phyloP scores from a whole-genome alignment of 768 basidiomycete genomes.

The Termitomyces bulborhizus region DNA sequence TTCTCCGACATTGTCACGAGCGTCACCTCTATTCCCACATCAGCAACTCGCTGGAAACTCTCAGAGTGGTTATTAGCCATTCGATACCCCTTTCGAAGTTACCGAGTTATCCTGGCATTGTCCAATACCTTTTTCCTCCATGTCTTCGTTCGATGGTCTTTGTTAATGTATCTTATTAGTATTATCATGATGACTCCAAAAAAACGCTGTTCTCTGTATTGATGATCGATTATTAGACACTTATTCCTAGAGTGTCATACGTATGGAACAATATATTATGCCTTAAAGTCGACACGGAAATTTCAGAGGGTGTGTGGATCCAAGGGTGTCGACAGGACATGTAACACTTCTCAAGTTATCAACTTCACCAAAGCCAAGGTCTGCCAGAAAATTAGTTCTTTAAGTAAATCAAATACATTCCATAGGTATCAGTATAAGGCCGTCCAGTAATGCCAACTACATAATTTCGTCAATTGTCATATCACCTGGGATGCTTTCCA shows the following conservation, averaged over 20 bases:
- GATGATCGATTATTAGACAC: not conserved
- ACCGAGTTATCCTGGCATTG: conserved; percentile 2
- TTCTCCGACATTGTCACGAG: not conserved
- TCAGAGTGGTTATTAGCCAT: conserved; percentile 30
- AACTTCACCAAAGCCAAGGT: not conserved
- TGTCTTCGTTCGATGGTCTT: not conserved
- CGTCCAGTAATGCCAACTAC: not conserved
- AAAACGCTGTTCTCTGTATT: not conserved
- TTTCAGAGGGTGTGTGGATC: not conserved
- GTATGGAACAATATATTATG: not conserved
- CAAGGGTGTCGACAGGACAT: not conserved
- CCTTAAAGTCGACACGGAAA: not conserved
- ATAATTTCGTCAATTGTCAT: conserved; percentile 45
- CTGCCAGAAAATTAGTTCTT: not conserved
- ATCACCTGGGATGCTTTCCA: conserved; percentile 35
- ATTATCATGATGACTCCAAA: not conserved
- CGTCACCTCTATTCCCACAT: conserved; percentile 52
- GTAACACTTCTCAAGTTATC: not conserved
- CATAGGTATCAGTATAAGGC: not conserved
- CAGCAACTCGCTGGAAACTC: conserved; percentile 46
- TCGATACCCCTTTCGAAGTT: conserved; percentile 19
- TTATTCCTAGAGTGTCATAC: not conserved
- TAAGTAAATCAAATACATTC: not conserved
- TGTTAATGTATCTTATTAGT: not conserved
- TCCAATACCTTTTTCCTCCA: not conserved